These are phyloP conservation scores for Clavaria fumosa DNA, from an alignment of 768 basidiomycete genomes.

Conservation along the genomic window DNA sequence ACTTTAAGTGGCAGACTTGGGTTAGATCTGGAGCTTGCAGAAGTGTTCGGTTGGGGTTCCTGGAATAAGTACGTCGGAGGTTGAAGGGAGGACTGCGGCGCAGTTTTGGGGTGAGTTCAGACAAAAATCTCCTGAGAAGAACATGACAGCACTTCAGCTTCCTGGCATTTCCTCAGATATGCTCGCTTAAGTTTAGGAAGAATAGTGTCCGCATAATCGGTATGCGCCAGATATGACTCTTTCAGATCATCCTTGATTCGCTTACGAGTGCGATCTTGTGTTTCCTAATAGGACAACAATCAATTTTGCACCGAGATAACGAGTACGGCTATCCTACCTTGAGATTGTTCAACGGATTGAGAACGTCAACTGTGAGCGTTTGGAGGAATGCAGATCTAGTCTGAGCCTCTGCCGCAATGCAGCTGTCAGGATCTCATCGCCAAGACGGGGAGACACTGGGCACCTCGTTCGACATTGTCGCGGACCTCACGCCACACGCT, in stretches of 20 bases:
- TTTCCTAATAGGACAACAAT: slow-evolving; percentile 37
- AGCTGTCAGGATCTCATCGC: too few species aligned
- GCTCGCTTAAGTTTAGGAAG: slow-evolving; percentile 67
- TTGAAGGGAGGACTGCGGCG: slow-evolving; percentile 22
- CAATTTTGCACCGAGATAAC: background rate
- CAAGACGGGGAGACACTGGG: background rate
- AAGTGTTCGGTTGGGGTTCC: slow-evolving; percentile 15
- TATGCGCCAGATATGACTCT: slow-evolving; percentile 57
- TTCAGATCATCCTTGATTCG: slow-evolving; percentile 86
- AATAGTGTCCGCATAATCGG: slow-evolving; percentile 65
- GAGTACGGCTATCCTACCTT: slow-evolving; percentile 38
- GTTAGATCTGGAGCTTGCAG: slow-evolving; percentile 30
- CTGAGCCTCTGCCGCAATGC: slow-evolving; percentile 54
- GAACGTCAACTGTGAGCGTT: slow-evolving; percentile 57
- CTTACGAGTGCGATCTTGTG: slow-evolving; percentile 82
- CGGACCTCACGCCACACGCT: slow-evolving; percentile 73
- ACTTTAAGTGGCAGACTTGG: slow-evolving; percentile 33
- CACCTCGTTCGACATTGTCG: slow-evolving; percentile 75
- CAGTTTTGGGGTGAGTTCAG: slow-evolving; percentile 44
- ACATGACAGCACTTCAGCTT: slow-evolving; percentile 46
- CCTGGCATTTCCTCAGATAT: slow-evolving; percentile 75
- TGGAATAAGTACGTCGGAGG: slow-evolving; percentile 15
- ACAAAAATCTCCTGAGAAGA: slow-evolving; percentile 46
- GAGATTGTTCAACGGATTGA: slow-evolving; percentile 47
- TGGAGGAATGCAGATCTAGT: slow-evolving; percentile 65